A percentile compares a stretch with the other conserved stretches of the same genome.
These are phyloP conservation scores for Ascoidea asiatica DNA, from an alignment of 805 yeast genomes.

Conservation along the genomic window DNA sequence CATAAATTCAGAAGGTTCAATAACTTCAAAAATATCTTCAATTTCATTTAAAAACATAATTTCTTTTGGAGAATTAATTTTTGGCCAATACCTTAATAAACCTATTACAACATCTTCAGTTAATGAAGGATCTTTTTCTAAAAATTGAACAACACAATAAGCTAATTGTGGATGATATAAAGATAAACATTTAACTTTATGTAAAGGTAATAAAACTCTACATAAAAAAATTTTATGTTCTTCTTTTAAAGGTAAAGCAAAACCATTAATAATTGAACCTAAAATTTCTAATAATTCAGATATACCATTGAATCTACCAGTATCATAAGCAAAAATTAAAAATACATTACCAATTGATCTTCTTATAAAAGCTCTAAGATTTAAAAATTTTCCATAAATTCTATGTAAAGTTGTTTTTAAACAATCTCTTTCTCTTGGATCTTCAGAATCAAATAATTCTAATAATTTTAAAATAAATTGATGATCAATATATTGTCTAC, in stretches of 20 bases:
- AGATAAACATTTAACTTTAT: slow-evolving; percentile 78
- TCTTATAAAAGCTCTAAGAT: slow-evolving; percentile 80
- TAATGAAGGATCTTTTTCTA: slow-evolving; percentile 83
- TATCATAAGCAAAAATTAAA: slow-evolving; percentile 85
- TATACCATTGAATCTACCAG: slow-evolving; percentile 90
- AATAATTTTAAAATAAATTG: slow-evolving; percentile 67
- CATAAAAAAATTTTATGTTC: slow-evolving; percentile 88
- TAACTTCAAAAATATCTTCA: slow-evolving; percentile 92
- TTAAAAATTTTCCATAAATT: slow-evolving; percentile 88
- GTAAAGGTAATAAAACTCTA: slow-evolving; percentile 81
- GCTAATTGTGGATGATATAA: slow-evolving; percentile 95
- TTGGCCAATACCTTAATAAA: slow-evolving; percentile 90
- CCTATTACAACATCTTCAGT: slow-evolving; percentile 98
- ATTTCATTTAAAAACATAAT: slow-evolving; percentile 91
- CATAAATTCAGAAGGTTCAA: slow-evolving; percentile 84
- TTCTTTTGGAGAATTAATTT: slow-evolving; percentile 87
- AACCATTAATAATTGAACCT: slow-evolving; percentile 94
- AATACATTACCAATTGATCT: slow-evolving; percentile 87
- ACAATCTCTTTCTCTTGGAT: slow-evolving; percentile 91
- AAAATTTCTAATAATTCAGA: slow-evolving; percentile 90
- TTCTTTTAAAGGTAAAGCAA: slow-evolving; percentile 92
- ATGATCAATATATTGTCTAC: slow-evolving; percentile 90
- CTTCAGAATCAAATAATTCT: slow-evolving; percentile 91
- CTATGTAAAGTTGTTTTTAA: slow-evolving; percentile 90
- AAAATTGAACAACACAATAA: slow-evolving; percentile 90